Percentiles rank a stretch among this genome's conserved stretches.
phyloP scores from a whole-genome alignment of 1,284 basidiomycete genomes.

The Tetrapyrgos nigripes region DNA sequence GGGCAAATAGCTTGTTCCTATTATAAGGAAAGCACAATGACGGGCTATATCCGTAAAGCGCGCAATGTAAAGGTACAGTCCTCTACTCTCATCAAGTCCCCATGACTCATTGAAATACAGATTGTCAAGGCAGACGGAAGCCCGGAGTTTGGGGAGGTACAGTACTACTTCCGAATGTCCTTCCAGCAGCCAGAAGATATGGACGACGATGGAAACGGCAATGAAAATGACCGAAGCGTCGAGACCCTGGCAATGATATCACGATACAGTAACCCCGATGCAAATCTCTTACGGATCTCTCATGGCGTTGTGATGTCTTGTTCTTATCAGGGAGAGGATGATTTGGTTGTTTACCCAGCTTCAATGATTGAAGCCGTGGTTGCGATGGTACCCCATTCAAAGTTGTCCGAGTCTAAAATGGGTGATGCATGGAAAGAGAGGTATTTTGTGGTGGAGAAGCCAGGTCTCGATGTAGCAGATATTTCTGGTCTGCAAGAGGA shows the following conservation, averaged over 20 bases:
- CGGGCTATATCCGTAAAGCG: conserved; percentile 25
- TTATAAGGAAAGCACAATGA: conserved; percentile 35
- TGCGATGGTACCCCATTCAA: background rate
- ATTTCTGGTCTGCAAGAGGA: conserved; percentile 5
- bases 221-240: no score
- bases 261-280: conserved; percentile 6
- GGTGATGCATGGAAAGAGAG: background rate
- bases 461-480: conserved; percentile 14
- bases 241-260: conserved; percentile 14
- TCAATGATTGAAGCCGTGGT: background rate
- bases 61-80: conserved; percentile 33
- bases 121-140: background rate
- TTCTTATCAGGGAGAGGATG: background rate
- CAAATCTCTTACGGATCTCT: conserved; percentile 7
- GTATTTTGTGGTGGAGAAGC: conserved; percentile 11
- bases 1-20: conserved; percentile 35
- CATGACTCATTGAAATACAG: background rate
- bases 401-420: background rate
- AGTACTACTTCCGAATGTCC: background rate
- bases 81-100: background rate
- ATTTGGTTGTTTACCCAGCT: background rate
- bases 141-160: background rate
- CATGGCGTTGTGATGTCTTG: conserved; percentile 10
- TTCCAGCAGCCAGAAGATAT: background rate
- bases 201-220: background rate